These are phyloP conservation scores for Ceratocystis papillata DNA, from an alignment of 2,329 filamentous ascomycete genomes.

Conservation along the genomic window DNA sequence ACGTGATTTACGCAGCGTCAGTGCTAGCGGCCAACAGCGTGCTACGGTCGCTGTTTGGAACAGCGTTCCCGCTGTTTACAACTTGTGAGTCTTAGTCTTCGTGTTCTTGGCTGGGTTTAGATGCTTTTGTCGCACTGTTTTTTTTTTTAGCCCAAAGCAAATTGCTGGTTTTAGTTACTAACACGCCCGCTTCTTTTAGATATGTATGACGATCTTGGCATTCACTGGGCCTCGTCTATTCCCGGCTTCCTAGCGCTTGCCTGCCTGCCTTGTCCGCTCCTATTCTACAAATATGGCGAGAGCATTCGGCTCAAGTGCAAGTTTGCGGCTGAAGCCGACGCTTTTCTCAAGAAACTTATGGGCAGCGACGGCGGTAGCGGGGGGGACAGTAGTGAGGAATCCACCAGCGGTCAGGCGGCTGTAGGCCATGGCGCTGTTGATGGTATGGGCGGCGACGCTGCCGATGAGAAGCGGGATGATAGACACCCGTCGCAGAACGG, in stretches of 20 bases:
- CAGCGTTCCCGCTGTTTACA: constrained; percentile 64
- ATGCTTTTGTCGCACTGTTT: too few relatives aligned
- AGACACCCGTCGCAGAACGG: too few relatives aligned
- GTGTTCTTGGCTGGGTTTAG: too few relatives aligned
- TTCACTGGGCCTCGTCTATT: constrained; percentile 64
- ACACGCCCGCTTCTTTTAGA: constrained; percentile 25
- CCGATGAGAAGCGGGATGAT: too few relatives aligned
- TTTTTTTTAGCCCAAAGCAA: too few relatives aligned
- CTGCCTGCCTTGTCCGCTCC: constrained; percentile 62
- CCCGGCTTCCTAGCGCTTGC: constrained; percentile 63
- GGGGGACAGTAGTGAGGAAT: too few relatives aligned
- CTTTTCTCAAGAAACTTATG: constrained; percentile 42
- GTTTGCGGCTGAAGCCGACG: constrained; percentile 56
- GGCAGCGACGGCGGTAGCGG: constrained; percentile 27
- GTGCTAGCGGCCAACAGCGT: constrained; percentile 63
- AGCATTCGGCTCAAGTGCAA: constrained; percentile 56
- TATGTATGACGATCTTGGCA: constrained; percentile 51
- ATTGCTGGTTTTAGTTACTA: neutral
- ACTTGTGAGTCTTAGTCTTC: constrained; percentile 27
- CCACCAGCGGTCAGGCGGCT: too few relatives aligned
- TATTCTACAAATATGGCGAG: constrained; percentile 63
- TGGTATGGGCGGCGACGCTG: too few relatives aligned
- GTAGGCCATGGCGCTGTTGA: neutral
- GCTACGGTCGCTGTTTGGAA: constrained; percentile 60
- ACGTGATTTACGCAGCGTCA: constrained; percentile 66